Base-by-base conservation (phyloP, 2,329 filamentous ascomycete genomes). In the Pestalotiopsis sp. region DNA sequence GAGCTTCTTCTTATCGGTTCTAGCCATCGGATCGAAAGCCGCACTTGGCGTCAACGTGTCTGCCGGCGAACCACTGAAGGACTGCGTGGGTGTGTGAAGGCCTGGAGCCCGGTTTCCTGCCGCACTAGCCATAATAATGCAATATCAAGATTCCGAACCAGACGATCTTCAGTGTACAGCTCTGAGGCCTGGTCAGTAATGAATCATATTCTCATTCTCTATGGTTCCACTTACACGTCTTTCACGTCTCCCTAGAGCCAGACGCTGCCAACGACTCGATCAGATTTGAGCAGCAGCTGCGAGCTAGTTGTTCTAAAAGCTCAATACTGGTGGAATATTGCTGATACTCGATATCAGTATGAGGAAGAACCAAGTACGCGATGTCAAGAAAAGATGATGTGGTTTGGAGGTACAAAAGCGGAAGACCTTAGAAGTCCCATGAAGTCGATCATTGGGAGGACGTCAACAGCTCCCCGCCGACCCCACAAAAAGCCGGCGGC, bases 1-100 rank as follows among this genome's bases (percentile, higher is more conserved):
- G 66, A 77, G 77, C 74, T 83, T 81, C 71, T 79, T 80, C 14
- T 78, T 76, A 65, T 77, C 75, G 72, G 76, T 77, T 65, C 66
- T 67, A 9, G 68, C 65, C 31, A 52, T n/a, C 17, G 68, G 75
- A 60, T 77, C 75, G 25, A 72, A 74, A 20, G 52, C 12, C 14
- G 14, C 13, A 56, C 77, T 75, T 70, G 77, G 76, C 4, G 70
- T 56, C 11, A 67, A 68, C 45, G 73, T 70, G 45, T 76, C 74
- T 3, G 73, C 70, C 3, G 72, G 72, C 68, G 71, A 62, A 3
- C 74, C 75, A 45, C 72, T 75, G 71, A 79, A 77, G 3, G 77
- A 79, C 56, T 76, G 76, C 2, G 70, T 75, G 1, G 77, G 76
- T 0, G 77, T 78, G 69, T 77, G 75, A 39, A 76, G 72, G 62